Base-by-base conservation (phyloP, 2,329 filamentous ascomycete species). In the Botrytis cinerea region DNA sequence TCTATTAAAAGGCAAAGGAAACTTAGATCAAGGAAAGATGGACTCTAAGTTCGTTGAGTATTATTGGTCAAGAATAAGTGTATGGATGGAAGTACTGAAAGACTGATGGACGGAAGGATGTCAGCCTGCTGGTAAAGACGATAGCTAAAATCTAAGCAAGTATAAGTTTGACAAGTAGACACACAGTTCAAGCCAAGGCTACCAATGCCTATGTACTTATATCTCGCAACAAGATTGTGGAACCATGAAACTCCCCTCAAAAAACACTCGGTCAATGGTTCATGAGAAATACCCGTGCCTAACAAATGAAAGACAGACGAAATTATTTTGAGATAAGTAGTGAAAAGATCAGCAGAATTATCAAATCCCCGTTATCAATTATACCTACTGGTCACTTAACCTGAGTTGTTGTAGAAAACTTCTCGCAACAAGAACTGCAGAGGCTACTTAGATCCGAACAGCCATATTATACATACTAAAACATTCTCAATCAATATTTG, bases 301-400 rank as follows among this genome's bases (percentile, higher is more conserved):
- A 51, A 51, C 45, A 25, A 66, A 66, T 66, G 63, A 66, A 66
- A 66, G 45, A 66, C 45, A 32, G 63, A 66, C 35, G 45, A 46
- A 48, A 66, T 51, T n/a, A 51, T 66, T 66, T 35, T 66, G n/a
- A 35, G 45, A 51, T 32, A 51, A 48, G 62, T 25, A 46, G 32
- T 22, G 28, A 66, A 46, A 51, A 66, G 63, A 66, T 66, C 63
- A 66, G 45, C 63, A 48, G 6, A 48, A 28, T 35, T 25, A 32
- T 25, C 45, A 51, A 8, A n/a, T 38, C 35, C 20, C 32, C n/a
- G 25, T 66, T 48, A 48, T 46, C 43, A 35, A 62, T 16, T 62
- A 62, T n/a, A 18, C 60, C 59, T 61, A 25, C 59, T n/a, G 59
- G 22, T 40, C 35, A 35, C 38, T 40, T 25, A 40, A 61, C 35